These are phyloP conservation scores for Huntiella omanensis DNA, from an alignment of 2,329 filamentous ascomycete species.

Conservation along the genomic window DNA sequence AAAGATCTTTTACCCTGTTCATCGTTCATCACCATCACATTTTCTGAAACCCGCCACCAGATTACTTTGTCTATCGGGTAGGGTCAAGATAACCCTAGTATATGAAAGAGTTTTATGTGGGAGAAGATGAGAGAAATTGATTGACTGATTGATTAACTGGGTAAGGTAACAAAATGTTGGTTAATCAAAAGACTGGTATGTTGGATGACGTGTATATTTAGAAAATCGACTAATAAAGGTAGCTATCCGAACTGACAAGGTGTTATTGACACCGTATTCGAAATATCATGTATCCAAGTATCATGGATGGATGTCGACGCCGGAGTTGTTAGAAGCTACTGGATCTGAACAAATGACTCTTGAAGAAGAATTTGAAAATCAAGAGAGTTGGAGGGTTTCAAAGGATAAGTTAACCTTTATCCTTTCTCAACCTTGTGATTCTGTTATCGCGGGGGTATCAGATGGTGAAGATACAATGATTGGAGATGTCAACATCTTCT, in stretches of 20 bases:
- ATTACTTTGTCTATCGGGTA: too few species aligned
- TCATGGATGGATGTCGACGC: conserved; percentile 82
- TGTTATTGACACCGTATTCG: conserved; percentile 72
- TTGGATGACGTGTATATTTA: background rate
- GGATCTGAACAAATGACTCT: conserved; percentile 72
- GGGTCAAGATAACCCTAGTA: too few species aligned
- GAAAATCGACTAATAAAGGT: background rate
- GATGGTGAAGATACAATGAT: conserved; percentile 43
- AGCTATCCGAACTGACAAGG: conserved; percentile 36
- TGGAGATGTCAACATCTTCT: conserved; percentile 67
- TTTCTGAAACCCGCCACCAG: too few species aligned
- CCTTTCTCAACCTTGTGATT: conserved; percentile 18
- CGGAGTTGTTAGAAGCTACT: conserved; percentile 63
- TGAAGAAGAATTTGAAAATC: conserved; percentile 75
- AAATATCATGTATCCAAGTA: conserved; percentile 65
- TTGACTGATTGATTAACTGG: too few species aligned
- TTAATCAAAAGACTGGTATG: too few species aligned
- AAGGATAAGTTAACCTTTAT: conserved; percentile 88
- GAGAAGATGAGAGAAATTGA: too few species aligned
- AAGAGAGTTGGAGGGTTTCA: conserved; percentile 66
- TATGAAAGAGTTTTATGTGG: too few species aligned
- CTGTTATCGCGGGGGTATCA: conserved; percentile 20
- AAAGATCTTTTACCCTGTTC: too few species aligned
- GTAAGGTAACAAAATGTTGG: too few species aligned
- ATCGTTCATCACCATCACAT: too few species aligned